phyloP scores from a whole-genome alignment of 306 rosid genomes.

The Echinosophora koreensis region DNA sequence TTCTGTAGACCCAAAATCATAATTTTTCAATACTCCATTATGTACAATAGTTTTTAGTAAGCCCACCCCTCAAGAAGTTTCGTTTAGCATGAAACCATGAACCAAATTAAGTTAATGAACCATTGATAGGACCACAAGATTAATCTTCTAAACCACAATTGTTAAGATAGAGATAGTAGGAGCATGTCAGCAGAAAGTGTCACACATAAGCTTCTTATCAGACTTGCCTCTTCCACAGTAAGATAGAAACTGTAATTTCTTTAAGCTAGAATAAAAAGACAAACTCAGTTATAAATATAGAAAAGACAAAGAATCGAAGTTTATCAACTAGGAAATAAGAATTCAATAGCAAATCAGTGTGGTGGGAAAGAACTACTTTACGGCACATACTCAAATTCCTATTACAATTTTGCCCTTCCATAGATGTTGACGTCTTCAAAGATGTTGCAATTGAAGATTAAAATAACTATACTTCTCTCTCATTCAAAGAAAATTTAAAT shows the following conservation, averaged over 20 bases:
- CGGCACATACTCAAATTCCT: conserved; percentile 12
- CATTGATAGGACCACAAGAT: background rate
- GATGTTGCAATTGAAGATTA: background rate
- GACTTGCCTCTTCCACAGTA: background rate
- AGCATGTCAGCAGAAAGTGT: background rate
- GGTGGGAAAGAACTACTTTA: background rate
- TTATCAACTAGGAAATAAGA: conserved; percentile 30
- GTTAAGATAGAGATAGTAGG: conserved; percentile 7
- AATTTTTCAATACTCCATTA: background rate
- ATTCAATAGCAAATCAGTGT: conserved; percentile 7
- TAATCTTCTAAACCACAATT: conserved; percentile 14
- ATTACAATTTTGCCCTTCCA: background rate
- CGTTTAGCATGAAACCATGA: background rate
- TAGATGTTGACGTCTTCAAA: conserved; percentile 1
- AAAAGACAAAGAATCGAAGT: background rate
- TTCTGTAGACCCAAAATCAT: background rate
- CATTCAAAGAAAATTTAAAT: conserved; percentile 15
- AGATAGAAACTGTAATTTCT: background rate
- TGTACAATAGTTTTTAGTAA: background rate
- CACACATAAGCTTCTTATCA: background rate
- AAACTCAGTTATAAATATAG: background rate
- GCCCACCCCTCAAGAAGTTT: background rate
- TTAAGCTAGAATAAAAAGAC: background rate
- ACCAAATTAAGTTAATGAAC: background rate
- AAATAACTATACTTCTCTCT: conserved; percentile 4